Evolutionary conservation across 257 asterid genomes (phyloP).

Genomic region (Nicotiana sylvestris): DNA sequence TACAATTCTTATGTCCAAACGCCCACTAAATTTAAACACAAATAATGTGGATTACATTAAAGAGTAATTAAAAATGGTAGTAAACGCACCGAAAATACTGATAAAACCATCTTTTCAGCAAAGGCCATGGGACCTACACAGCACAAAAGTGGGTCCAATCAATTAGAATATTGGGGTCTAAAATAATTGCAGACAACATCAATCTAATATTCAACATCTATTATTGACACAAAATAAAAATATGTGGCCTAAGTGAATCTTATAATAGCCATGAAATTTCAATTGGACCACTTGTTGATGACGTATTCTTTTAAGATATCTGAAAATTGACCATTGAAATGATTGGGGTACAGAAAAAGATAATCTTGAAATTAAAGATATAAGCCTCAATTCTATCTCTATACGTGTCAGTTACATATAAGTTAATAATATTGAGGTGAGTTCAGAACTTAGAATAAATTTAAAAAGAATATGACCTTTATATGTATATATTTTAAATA

Average conservation of each 20-base stretch:
- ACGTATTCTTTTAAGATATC: not conserved
- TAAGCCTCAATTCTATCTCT: not conserved
- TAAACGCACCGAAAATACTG: conserved; percentile 34
- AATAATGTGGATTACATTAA: not conserved
- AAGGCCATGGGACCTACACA: conserved; percentile 81
- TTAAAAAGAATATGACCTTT: no score
- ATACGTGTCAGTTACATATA: not conserved
- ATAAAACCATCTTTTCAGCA: conserved; percentile 74
- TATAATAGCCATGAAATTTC: not conserved
- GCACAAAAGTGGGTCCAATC: not conserved
- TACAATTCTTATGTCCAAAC: no score
- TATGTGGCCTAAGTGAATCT: not conserved
- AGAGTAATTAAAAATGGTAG: no score
- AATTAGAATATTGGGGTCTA: not conserved
- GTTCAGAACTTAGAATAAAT: no score
- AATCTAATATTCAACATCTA: not conserved
- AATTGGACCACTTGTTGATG: not conserved
- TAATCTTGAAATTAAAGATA: not conserved
- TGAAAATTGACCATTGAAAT: not conserved
- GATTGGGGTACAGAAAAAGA: not conserved
- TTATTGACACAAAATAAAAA: not conserved
- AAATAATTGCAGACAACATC: not conserved
- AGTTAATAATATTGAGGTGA: not conserved
- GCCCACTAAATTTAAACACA: no score
- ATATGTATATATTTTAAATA: no score